Base-by-base conservation (phyloP, 2,329 filamentous ascomycete species). In the Karstenula rhodostoma region DNA sequence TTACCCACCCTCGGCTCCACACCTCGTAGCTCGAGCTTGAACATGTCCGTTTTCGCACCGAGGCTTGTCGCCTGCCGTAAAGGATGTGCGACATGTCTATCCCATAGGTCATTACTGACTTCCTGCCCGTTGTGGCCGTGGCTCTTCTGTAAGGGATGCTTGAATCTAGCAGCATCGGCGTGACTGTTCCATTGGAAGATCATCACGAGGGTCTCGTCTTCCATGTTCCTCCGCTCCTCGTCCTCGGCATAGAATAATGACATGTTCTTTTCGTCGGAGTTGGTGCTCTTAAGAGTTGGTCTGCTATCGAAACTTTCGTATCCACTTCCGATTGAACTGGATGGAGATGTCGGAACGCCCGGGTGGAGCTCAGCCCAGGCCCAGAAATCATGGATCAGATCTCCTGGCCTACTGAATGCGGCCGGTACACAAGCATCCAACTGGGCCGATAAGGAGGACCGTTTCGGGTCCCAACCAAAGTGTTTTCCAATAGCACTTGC, bases 391-490 rank as follows among this genome's bases (percentile, higher is more conserved):
- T 66, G 62, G 9, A 70, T 57, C n/a, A 73, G 56, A 50, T 75
- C 71, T 12, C 71, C 70, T 7, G 72, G 67, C 15, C 60, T 60
- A 40, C 64, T 68, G 56, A 73, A 75, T 4, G 59, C 60, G 29
- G 61, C 67, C 6, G 68, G 57, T 9, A 61, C 64, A 17, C 48
- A 54, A 19, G 56, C 60, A 19, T 63, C 58, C 51, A 69, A 60
- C 27, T 68, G 68, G 10, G 61, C 27, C 1, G 66, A 65, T 2
- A 73, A 60, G 10, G 68, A 70, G 2, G 69, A 71, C 19, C 65
- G 66, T 56, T 66, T 68, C 0, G 72, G 72, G 40, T 71, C 67
- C 72, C 72, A 73, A 12, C 72, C 70, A 51, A 75, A 75, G 13
- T 66, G 64, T 47, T 71, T 73, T 37, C 71, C 72, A 17, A 75